Conservation (phyloP, 2,329 filamentous ascomycete genomes). For the Fusarium dimerum region DNA sequence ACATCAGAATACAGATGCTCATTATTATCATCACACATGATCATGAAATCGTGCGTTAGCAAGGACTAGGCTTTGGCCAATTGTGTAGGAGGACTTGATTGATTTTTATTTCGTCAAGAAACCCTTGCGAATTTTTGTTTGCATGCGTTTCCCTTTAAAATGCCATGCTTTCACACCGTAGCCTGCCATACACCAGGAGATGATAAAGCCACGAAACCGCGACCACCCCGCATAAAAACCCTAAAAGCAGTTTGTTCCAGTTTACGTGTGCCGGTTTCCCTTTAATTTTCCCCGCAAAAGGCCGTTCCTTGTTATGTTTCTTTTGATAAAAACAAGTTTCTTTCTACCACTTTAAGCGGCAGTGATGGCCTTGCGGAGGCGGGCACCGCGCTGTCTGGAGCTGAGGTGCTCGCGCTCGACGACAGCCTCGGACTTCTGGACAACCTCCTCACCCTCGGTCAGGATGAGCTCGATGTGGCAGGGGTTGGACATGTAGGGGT, state of each 20-base stretch:
- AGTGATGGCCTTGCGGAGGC: constrained; percentile 64
- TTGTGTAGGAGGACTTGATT: constrained; percentile 33
- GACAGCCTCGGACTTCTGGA: constrained; percentile 91
- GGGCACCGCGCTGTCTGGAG: constrained; percentile 87
- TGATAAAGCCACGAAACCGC: constrained; percentile 41
- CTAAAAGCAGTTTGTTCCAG: constrained; percentile 29
- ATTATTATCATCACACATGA: background rate
- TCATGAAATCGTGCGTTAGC: background rate
- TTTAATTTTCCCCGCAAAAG: constrained; percentile 1
- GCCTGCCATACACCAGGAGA: constrained; percentile 41
- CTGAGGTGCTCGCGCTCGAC: constrained; percentile 72
- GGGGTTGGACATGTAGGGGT: constrained; percentile 99
- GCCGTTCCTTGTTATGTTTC: constrained; percentile 18
- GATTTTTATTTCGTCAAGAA: constrained; percentile 40
- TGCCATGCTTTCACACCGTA: constrained; percentile 39
- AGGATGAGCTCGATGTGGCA: constrained; percentile 99
- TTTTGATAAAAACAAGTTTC: constrained; percentile 14
- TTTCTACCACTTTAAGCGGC: constrained; percentile 52
- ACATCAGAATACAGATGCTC: background rate
- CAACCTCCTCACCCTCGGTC: constrained; percentile 93
- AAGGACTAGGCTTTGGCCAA: background rate
- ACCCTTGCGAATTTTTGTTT: constrained; percentile 35
- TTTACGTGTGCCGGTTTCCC: constrained; percentile 20
- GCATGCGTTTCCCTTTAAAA: constrained; percentile 40
- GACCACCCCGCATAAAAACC: constrained; percentile 27